Conservation (phyloP, 108 stramenopile genomes). For the Heterococcus sp. region DNA sequence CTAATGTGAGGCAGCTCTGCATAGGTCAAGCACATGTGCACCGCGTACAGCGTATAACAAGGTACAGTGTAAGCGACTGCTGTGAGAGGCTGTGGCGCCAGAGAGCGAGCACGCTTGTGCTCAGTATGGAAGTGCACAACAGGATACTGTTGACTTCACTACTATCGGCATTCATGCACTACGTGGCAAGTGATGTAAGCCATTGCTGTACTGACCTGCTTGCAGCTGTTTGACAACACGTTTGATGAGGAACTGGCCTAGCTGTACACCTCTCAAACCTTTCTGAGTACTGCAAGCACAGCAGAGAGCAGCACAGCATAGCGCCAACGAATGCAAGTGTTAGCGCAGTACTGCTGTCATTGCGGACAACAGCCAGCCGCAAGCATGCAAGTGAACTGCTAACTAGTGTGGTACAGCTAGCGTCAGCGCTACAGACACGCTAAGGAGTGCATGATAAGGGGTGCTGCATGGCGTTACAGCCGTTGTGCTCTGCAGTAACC, state of each 20-base stretch:
- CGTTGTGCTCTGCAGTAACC: no score
- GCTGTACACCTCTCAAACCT: conserved; percentile 77
- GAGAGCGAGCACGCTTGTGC: background rate
- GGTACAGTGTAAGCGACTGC: background rate
- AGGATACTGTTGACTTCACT: background rate
- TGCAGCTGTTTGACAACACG: conserved; percentile 58
- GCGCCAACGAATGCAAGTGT: no score
- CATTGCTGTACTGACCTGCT: conserved; percentile 41
- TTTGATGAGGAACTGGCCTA: conserved; percentile 82
- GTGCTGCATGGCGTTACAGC: no score
- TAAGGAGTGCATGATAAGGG: no score
- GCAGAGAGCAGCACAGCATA: no score
- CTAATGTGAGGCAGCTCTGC: conserved; percentile 59
- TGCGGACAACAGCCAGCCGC: no score
- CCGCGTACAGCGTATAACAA: background rate
- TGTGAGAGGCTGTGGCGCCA: background rate
- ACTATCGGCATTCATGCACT: conserved; percentile 39
- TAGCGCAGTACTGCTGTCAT: no score
- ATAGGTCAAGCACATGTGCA: background rate
- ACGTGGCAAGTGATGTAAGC: background rate
- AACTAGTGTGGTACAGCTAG: no score
- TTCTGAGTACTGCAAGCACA: conserved; percentile 58
- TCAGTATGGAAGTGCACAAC: background rate
- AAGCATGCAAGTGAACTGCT: no score
- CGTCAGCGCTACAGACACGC: no score